Conservation (phyloP, 192 early-diverging fungal species). For the Spizellomyces punctatus region DNA sequence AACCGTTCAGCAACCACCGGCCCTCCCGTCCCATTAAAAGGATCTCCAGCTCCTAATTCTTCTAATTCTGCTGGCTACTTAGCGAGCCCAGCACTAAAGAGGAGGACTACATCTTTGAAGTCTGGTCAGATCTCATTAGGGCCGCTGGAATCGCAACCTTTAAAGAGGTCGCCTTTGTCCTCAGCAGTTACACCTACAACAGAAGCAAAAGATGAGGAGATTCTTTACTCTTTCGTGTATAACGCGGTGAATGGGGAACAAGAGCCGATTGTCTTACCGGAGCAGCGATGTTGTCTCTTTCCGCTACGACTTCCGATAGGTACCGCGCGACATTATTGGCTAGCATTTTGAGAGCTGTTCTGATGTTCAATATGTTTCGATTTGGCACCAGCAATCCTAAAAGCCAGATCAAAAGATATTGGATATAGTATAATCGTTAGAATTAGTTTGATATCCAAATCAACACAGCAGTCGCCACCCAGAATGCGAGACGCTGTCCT, state of each 20-base stretch:
- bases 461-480: background rate
- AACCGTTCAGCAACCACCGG: slow-evolving; percentile 20
- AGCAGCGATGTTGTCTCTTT: background rate
- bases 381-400: too few relatives aligned
- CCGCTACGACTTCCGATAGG: slow-evolving; percentile 18
- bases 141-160: too few relatives aligned
- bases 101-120: slow-evolving; percentile 10
- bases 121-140: background rate
- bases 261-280: slow-evolving; percentile 3
- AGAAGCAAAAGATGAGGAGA: background rate
- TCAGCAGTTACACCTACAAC: background rate
- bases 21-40: background rate
- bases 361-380: too few relatives aligned
- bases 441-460: slow-evolving; percentile 6
- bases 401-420: too few relatives aligned
- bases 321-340: background rate
- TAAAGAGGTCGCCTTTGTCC: slow-evolving; percentile 3
- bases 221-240: slow-evolving; percentile 5
- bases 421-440: background rate
- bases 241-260: background rate
- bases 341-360: too few relatives aligned
- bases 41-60: background rate
- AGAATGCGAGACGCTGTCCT: background rate
- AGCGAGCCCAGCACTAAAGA: slow-evolving; percentile 5
- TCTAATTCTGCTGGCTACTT: slow-evolving; percentile 14